Evolutionary conservation across 441 rosid genomes (phyloP).

Genomic region (Syzygium syzygioides): DNA sequence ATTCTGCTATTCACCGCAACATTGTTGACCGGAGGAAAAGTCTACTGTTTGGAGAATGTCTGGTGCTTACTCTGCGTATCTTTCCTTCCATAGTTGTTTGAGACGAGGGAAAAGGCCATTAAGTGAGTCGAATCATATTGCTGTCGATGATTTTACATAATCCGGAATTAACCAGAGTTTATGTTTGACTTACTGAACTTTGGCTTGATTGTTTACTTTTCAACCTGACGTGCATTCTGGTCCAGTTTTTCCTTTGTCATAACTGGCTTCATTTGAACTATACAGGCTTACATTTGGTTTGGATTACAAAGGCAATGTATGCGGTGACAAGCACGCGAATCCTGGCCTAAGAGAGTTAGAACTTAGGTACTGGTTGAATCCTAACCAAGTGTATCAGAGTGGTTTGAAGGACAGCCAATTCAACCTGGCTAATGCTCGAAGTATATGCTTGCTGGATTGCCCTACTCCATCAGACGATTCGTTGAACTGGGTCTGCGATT

Average conservation of each 20-base stretch:
- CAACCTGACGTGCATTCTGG: conserved; percentile 1
- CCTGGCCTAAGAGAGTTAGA: conserved; percentile 73
- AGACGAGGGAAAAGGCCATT: background rate
- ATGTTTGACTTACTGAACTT: background rate
- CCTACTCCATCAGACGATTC: conserved; percentile 77
- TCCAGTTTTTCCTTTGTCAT: background rate
- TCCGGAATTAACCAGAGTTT: background rate
- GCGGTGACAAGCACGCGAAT: conserved; percentile 77
- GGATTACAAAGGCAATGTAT: conserved; percentile 95
- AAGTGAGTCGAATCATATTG: background rate
- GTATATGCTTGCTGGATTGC: conserved; percentile 84
- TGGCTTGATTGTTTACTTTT: background rate
- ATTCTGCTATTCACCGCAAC: background rate
- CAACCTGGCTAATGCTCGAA: conserved; percentile 71
- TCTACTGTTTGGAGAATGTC: background rate
- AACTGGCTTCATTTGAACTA: conserved; percentile 12
- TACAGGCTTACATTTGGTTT: conserved; percentile 83
- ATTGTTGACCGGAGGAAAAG: background rate
- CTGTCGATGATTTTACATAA: background rate
- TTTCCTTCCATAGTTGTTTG: background rate
- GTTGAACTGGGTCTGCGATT: conserved; percentile 94
- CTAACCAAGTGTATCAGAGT: conserved; percentile 92
- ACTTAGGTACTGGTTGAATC: conserved; percentile 88
- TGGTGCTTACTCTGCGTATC: background rate
- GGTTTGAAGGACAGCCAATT: conserved; percentile 76